Evolutionary conservation across 2,329 filamentous ascomycete genomes (phyloP).

Genomic region (Atkinsonella texensis): DNA sequence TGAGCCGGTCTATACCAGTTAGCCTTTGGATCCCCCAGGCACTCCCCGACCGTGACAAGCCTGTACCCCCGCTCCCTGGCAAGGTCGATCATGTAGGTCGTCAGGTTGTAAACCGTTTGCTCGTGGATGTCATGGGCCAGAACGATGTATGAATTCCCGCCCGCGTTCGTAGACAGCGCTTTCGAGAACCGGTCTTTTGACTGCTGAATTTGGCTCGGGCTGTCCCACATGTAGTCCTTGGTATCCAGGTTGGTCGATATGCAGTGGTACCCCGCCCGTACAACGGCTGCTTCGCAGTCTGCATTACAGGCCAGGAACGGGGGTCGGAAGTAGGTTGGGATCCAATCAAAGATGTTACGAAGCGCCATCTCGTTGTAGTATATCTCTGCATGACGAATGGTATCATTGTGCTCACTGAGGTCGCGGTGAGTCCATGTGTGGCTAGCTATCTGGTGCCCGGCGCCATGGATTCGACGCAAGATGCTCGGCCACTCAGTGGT

Average conservation of each 20-base stretch:
- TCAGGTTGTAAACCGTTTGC: constrained; percentile 31
- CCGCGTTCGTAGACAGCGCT: constrained; percentile 21
- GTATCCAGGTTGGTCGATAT: constrained; percentile 48
- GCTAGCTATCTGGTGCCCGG: constrained; percentile 34
- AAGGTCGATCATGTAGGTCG: not conserved
- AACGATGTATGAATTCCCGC: constrained; percentile 30
- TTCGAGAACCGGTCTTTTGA: constrained; percentile 28
- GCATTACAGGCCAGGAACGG: constrained; percentile 32
- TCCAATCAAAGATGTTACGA: constrained; percentile 27
- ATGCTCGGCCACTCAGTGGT: constrained; percentile 22
- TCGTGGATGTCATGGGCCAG: constrained; percentile 42
- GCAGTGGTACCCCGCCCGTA: constrained; percentile 39
- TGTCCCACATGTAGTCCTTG: constrained; percentile 44
- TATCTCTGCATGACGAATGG: constrained; percentile 26
- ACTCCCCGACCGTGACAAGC: constrained; percentile 44
- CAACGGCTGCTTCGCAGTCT: constrained; percentile 25
- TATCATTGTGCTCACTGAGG: constrained; percentile 23
- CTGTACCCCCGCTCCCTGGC: constrained; percentile 15
- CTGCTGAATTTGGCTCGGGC: constrained; percentile 34
- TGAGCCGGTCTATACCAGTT: constrained; percentile 37
- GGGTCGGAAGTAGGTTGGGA: constrained; percentile 32
- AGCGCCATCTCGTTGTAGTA: constrained; percentile 33
- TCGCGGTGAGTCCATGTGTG: constrained; percentile 37
- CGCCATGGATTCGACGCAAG: constrained; percentile 26
- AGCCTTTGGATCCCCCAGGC: constrained; percentile 36